Conservation (phyloP, 306 rosid species). For the Vigna mungo region DNA sequence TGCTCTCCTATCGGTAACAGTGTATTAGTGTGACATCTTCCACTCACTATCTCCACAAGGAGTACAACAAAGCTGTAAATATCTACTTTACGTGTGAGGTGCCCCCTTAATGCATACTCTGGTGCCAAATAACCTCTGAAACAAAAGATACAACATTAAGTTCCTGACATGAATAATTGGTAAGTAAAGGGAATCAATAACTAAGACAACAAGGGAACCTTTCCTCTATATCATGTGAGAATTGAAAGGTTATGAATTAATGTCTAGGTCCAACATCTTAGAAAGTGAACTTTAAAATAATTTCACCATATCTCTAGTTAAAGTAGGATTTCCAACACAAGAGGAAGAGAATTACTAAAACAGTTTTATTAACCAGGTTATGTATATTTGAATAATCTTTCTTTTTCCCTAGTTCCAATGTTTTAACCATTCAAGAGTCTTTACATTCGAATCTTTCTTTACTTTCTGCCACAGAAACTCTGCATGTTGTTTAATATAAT, state of each 20-base stretch:
- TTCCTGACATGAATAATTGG: constrained; percentile 33
- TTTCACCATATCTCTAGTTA: no score
- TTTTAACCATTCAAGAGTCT: no score
- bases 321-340: no score
- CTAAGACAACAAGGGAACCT: background rate
- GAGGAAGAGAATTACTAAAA: background rate
- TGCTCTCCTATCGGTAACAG: constrained; percentile 72
- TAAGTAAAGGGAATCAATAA: constrained; percentile 3
- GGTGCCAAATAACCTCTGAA: constrained; percentile 96
- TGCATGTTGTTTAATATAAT: no score
- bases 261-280: no score
- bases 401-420: no score
- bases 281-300: no score
- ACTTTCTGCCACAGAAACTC: no score
- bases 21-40: constrained; percentile 80
- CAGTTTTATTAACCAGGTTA: background rate
- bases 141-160: constrained; percentile 38
- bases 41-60: constrained; percentile 85
- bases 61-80: constrained; percentile 93
- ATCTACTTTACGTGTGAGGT: constrained; percentile 88
- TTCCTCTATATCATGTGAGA: constrained; percentile 4
- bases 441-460: no score
- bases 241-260: background rate
- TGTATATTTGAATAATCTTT: background rate
- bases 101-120: constrained; percentile 92